These are phyloP conservation scores for Aspergillus nomiae DNA, from an alignment of 2,329 filamentous ascomycete genomes.

Conservation along the genomic window DNA sequence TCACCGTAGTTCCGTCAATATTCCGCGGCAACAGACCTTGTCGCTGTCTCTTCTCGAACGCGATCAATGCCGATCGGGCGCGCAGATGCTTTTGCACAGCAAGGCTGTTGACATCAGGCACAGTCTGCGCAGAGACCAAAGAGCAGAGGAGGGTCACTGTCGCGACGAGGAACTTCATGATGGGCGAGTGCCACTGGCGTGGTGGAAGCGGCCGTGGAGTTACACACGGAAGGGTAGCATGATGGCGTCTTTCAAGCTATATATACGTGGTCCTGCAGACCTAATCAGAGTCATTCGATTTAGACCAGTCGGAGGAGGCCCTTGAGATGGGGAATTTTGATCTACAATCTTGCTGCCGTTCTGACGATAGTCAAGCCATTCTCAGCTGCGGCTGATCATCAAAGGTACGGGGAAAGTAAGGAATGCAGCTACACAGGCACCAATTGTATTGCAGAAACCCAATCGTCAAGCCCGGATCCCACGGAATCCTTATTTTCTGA, in stretches of 20 bases:
- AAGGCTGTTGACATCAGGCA: slow-evolving; percentile 8
- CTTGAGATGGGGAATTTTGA: not conserved
- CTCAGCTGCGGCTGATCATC: not conserved
- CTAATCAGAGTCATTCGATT: not conserved
- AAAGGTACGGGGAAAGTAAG: not conserved
- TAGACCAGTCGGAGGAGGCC: not conserved
- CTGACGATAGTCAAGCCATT: not conserved
- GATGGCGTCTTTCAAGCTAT: not conserved
- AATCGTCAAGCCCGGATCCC: not conserved
- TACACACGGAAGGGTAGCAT: too few relatives aligned
- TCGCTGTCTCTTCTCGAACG: slow-evolving; percentile 75
- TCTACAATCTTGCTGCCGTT: not conserved
- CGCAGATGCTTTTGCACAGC: slow-evolving; percentile 67
- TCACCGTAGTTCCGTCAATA: too few relatives aligned
- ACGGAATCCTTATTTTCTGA: not conserved
- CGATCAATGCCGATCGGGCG: slow-evolving; percentile 72
- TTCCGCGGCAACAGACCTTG: slow-evolving; percentile 60
- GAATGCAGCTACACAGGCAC: not conserved
- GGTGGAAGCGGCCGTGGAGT: not conserved
- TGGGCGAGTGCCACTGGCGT: not conserved
- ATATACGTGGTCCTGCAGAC: not conserved
- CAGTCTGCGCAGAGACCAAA: not conserved
- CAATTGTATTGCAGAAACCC: not conserved
- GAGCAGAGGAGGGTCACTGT: not conserved
- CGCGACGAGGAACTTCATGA: not conserved